Conservation (phyloP, 2,329 filamentous ascomycete genomes). For the Neofusicoccum cordaticola region DNA sequence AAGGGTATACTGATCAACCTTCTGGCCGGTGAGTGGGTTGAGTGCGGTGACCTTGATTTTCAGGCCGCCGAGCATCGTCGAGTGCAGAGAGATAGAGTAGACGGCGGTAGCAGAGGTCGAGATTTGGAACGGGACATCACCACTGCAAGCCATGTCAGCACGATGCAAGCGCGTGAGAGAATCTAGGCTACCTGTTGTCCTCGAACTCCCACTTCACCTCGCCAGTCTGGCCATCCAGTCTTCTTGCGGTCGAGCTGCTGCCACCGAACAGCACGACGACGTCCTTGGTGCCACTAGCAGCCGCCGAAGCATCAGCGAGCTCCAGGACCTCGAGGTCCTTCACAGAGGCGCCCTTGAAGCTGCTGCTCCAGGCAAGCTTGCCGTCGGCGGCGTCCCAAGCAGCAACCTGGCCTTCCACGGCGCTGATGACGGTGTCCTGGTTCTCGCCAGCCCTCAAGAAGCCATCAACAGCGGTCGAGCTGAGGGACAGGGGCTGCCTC, state of each 20-base stretch:
- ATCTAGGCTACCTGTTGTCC: conserved; percentile 52
- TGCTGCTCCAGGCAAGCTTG: conserved; percentile 70
- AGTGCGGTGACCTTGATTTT: conserved; percentile 73
- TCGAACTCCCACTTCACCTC: conserved; percentile 74
- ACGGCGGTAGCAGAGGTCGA: conserved; percentile 66
- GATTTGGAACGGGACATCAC: conserved; percentile 72
- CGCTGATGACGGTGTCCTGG: conserved; percentile 74
- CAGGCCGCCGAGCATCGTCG: conserved; percentile 63
- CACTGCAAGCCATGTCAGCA: conserved; percentile 44
- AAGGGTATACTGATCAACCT: conserved; percentile 68
- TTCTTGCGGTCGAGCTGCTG: conserved; percentile 59
- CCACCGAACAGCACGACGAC: conserved; percentile 66
- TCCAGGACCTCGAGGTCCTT: conserved; percentile 76
- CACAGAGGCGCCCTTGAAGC: conserved; percentile 55
- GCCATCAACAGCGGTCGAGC: conserved; percentile 25
- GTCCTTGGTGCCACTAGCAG: conserved; percentile 55
- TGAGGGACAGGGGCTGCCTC: conserved; percentile 69
- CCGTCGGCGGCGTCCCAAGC: conserved; percentile 84
- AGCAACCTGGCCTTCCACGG: conserved; percentile 65
- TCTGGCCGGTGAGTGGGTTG: conserved; percentile 70
- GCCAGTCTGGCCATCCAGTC: conserved; percentile 71
- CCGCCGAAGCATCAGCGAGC: conserved; percentile 57
- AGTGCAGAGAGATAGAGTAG: conserved; percentile 74
- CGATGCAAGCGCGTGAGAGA: neutral
- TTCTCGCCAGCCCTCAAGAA: conserved; percentile 72